Evolutionary conservation across 2,329 filamentous ascomycete genomes (phyloP).

Genomic region (Monilinia polystroma): DNA sequence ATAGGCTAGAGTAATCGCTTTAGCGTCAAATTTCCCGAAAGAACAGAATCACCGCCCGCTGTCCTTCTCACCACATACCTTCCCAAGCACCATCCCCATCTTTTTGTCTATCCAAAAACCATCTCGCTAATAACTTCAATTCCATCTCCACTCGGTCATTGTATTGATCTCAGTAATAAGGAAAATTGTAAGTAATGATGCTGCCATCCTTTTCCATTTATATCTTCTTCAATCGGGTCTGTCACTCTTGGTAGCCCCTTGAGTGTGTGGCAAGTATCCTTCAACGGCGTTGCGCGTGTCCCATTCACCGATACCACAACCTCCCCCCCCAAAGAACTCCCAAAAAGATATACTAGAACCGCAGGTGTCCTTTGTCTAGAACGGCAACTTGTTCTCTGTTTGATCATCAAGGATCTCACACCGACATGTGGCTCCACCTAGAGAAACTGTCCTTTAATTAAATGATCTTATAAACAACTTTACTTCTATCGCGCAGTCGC

Average conservation of each 20-base stretch:
- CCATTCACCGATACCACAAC: conserved; percentile 24
- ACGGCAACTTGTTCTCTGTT: conserved; percentile 33
- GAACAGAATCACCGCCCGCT: conserved; percentile 27
- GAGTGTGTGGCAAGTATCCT: conserved; percentile 22
- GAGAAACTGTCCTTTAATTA: conserved; percentile 35
- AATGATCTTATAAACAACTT: conserved; percentile 28
- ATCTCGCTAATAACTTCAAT: conserved; percentile 22
- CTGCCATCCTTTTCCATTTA: conserved; percentile 19
- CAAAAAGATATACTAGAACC: conserved; percentile 6
- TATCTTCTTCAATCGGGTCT: neutral
- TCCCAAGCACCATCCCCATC: conserved; percentile 23
- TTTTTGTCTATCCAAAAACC: conserved; percentile 23
- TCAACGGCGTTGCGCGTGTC: conserved; percentile 16
- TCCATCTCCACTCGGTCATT: conserved; percentile 38
- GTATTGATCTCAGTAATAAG: conserved; percentile 29
- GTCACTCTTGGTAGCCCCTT: conserved; percentile 16
- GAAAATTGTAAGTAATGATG: conserved; percentile 33
- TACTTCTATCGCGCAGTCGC: conserved; percentile 20
- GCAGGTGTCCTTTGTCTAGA: conserved; percentile 22
- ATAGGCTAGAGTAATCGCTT: conserved; percentile 19
- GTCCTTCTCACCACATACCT: conserved; percentile 28
- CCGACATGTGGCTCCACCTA: conserved; percentile 24
- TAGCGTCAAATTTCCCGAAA: conserved; percentile 25
- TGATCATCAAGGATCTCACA: conserved; percentile 22
- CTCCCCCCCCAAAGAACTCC: conserved; percentile 1